Evolutionary conservation across 1,139 yeast species (phyloP).

Genomic region (Candida buenavistaensis): DNA sequence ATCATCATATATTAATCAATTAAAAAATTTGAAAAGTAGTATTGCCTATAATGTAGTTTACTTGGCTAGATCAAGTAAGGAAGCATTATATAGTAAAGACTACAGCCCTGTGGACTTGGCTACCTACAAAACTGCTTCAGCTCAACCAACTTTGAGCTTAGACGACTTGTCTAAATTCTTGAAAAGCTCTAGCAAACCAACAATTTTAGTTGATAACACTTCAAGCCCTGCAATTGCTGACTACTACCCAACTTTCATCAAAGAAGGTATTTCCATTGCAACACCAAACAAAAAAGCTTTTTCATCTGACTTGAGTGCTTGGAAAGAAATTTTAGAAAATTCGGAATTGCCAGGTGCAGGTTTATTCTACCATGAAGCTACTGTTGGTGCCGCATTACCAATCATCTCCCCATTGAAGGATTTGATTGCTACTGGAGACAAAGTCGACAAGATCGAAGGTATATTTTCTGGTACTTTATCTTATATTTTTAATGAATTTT

Average conservation of each 20-base stretch:
- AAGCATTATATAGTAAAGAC: slow-evolving; percentile 66
- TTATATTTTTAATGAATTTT: slow-evolving; percentile 92
- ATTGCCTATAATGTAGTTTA: slow-evolving; percentile 75
- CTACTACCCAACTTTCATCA: slow-evolving; percentile 70
- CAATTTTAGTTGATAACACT: slow-evolving; percentile 90
- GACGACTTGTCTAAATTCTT: slow-evolving; percentile 63
- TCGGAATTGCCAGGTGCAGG: slow-evolving; percentile 61
- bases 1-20: slow-evolving; percentile 65
- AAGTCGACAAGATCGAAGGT: slow-evolving; percentile 88
- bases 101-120: slow-evolving; percentile 68
- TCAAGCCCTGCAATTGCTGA: slow-evolving; percentile 77
- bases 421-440: slow-evolving; percentile 87
- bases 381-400: slow-evolving; percentile 99
- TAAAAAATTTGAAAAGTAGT: slow-evolving; percentile 63
- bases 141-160: slow-evolving; percentile 52
- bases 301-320: slow-evolving; percentile 70
- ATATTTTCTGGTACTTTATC: slow-evolving; percentile 95
- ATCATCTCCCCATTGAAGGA: slow-evolving; percentile 86
- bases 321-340: slow-evolving; percentile 71
- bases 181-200: slow-evolving; percentile 66
- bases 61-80: slow-evolving; percentile 69
- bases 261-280: slow-evolving; percentile 85
- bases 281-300: slow-evolving; percentile 98
- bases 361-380: slow-evolving; percentile 93
- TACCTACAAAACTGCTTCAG: slow-evolving; percentile 56